A percentile compares a stretch with the other conserved stretches of the same genome.
These are phyloP conservation scores for Suhomyces faveliae DNA, from an alignment of 805 yeast genomes.

Conservation along the genomic window DNA sequence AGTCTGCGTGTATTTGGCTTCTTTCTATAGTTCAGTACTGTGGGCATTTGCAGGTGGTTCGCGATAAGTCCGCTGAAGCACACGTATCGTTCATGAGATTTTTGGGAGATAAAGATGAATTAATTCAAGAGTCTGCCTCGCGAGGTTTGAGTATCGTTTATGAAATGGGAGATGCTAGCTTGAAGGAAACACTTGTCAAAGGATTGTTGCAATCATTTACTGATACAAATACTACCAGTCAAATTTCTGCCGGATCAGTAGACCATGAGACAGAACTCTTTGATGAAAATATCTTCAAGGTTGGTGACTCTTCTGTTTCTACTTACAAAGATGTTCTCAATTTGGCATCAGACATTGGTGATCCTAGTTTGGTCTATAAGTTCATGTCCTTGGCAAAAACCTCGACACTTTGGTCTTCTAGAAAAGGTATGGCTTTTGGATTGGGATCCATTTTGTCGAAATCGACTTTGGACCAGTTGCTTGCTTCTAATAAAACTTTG, in stretches of 20 bases:
- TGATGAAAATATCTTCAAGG: slow-evolving; percentile 75
- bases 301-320: slow-evolving; percentile 82
- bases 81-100: slow-evolving; percentile 77
- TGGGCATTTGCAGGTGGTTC: slow-evolving; percentile 44
- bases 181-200: slow-evolving; percentile 71
- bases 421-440: slow-evolving; percentile 94
- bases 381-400: slow-evolving; percentile 90
- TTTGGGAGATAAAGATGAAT: slow-evolving; percentile 76
- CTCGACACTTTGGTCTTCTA: slow-evolving; percentile 86
- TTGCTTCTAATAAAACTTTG: slow-evolving; percentile 52
- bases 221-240: slow-evolving; percentile 51
- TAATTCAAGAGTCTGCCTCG: slow-evolving; percentile 90
- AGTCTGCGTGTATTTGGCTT: slow-evolving; percentile 82
- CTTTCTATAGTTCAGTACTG: slow-evolving; percentile 77
- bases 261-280: slow-evolving; percentile 80
- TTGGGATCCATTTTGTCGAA: slow-evolving; percentile 81
- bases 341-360: slow-evolving; percentile 92
- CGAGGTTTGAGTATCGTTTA: slow-evolving; percentile 81
- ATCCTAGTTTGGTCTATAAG: slow-evolving; percentile 88
- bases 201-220: slow-evolving; percentile 77
- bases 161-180: slow-evolving; percentile 66
- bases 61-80: slow-evolving; percentile 50
- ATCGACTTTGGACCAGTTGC: slow-evolving; percentile 62
- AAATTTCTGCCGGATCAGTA: slow-evolving; percentile 61
- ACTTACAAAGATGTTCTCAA: slow-evolving; percentile 88